Percentiles rank a stretch among this genome's conserved stretches.
phyloP scores from a whole-genome alignment of 805 yeast species.

The Cyberlindnera saturnus region DNA sequence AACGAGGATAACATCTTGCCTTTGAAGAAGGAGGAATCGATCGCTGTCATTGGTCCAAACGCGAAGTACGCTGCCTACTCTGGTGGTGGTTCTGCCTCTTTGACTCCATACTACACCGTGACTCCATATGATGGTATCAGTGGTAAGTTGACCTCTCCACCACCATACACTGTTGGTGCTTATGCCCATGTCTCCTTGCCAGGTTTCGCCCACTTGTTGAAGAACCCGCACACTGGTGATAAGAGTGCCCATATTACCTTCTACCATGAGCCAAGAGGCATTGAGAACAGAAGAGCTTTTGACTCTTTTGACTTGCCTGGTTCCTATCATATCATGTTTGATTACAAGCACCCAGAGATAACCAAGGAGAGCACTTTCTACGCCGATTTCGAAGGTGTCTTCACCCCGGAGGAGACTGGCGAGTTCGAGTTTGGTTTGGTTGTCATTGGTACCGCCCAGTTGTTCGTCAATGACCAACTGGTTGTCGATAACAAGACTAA shows the following conservation, averaged over 20 bases:
- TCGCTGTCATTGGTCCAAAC: conserved; percentile 57
- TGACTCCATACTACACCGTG: conserved; percentile 40
- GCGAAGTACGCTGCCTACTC: conserved; percentile 43
- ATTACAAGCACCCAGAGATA: conserved; percentile 23
- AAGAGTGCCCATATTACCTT: conserved; percentile 22
- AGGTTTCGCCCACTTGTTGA: conserved; percentile 24
- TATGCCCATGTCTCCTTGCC: conserved; percentile 31
- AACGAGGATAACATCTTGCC: conserved; percentile 46
- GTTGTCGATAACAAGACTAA: conserved; percentile 51
- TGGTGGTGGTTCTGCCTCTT: conserved; percentile 61
- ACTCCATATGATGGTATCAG: conserved; percentile 45
- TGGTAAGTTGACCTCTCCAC: conserved; percentile 19
- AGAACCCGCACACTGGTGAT: conserved; percentile 19
- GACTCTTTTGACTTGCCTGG: conserved; percentile 21
- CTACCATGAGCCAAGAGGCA: conserved; percentile 21
- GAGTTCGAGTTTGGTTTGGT: conserved; percentile 47
- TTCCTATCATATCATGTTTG: conserved; percentile 23
- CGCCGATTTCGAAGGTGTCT: conserved; percentile 40
- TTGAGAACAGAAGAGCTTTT: conserved; percentile 23
- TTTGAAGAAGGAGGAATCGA: conserved; percentile 33
- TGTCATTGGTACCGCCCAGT: conserved; percentile 48
- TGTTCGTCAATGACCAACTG: conserved; percentile 46
- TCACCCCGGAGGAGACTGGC: conserved; percentile 41
- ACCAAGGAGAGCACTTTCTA: conserved; percentile 28
- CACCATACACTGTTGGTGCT: conserved; percentile 31